Conservation (phyloP, 1,284 basidiomycete genomes). For the Meira nashicola region DNA sequence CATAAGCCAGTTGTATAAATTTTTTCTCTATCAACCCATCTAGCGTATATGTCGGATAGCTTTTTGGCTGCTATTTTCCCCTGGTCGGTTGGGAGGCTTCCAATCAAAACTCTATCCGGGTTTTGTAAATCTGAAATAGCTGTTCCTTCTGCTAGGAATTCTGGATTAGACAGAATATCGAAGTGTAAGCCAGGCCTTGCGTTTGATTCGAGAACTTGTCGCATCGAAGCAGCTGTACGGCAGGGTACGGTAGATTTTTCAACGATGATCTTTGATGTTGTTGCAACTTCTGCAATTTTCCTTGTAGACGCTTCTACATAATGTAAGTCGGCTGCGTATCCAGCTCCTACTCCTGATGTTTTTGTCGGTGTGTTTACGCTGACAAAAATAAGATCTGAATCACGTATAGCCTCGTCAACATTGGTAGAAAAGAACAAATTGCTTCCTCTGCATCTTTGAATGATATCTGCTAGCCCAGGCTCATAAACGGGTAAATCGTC, state of each 20-base stretch:
- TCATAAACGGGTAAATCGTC: slow-evolving; percentile 80
- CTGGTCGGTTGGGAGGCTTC: slow-evolving; percentile 80
- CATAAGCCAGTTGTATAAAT: slow-evolving; percentile 94
- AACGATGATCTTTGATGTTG: slow-evolving; percentile 91
- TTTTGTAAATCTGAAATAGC: slow-evolving; percentile 81
- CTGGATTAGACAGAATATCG: slow-evolving; percentile 98
- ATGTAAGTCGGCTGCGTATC: slow-evolving; percentile 88
- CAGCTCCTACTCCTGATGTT: slow-evolving; percentile 92
- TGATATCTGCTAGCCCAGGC: slow-evolving; percentile 87
- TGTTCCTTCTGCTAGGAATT: slow-evolving; percentile 97
- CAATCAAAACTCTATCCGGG: slow-evolving; percentile 94
- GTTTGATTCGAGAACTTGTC: slow-evolving; percentile 96
- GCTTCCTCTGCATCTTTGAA: slow-evolving; percentile 77
- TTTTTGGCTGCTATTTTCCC: slow-evolving; percentile 75
- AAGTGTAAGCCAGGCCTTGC: slow-evolving; percentile 84
- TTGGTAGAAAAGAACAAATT: slow-evolving; percentile 97
- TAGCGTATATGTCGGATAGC: slow-evolving; percentile 76
- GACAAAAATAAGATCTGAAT: slow-evolving; percentile 73
- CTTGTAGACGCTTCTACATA: slow-evolving; percentile 95
- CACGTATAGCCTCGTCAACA: slow-evolving; percentile 83
- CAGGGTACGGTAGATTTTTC: slow-evolving; percentile 99
- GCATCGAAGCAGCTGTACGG: slow-evolving; percentile 96
- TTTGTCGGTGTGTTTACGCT: slow-evolving; percentile 97
- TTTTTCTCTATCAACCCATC: slow-evolving; percentile 88
- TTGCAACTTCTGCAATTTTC: slow-evolving; percentile 85